A percentile compares a stretch with the other conserved stretches of the same genome.
phyloP scores from a whole-genome alignment of 2,329 filamentous ascomycete species.

The Cryphonectria nitschkei region DNA sequence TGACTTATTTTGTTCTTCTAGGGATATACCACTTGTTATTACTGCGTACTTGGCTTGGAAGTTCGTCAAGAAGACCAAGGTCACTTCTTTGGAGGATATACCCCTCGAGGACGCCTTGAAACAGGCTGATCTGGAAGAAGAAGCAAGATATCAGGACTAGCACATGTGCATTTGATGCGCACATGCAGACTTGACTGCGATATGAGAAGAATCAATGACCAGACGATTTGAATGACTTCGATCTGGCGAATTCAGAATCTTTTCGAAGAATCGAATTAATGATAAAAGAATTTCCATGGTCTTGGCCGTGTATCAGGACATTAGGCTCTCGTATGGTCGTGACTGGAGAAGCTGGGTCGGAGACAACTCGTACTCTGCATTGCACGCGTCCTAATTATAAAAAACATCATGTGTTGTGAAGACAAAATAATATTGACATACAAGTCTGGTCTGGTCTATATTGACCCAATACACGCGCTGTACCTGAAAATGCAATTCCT shows the following conservation, averaged over 20 bases:
- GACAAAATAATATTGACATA: background rate
- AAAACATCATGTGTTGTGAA: background rate
- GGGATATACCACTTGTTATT: constrained; percentile 63
- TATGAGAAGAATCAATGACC: background rate
- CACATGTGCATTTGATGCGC: background rate
- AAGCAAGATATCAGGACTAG: constrained; percentile 30
- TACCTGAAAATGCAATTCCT: background rate
- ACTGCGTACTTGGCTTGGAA: constrained; percentile 67
- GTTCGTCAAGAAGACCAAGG: constrained; percentile 63
- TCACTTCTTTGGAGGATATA: constrained; percentile 54
- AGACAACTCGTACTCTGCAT: background rate
- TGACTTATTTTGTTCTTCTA: constrained; percentile 33
- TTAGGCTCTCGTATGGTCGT: background rate
- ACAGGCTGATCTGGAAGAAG: constrained; percentile 43
- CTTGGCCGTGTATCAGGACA: too few relatives aligned
- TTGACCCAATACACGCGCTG: background rate
- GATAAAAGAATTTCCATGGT: background rate
- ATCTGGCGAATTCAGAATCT: background rate
- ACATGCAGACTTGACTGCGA: background rate
- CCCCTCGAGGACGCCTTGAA: constrained; percentile 56
- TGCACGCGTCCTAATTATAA: too few relatives aligned
- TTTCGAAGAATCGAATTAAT: background rate
- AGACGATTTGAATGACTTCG: background rate
- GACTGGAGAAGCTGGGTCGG: too few relatives aligned
- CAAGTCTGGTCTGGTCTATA: background rate